phyloP scores from a whole-genome alignment of 1,284 basidiomycete species.

The Peniophora sp. region DNA sequence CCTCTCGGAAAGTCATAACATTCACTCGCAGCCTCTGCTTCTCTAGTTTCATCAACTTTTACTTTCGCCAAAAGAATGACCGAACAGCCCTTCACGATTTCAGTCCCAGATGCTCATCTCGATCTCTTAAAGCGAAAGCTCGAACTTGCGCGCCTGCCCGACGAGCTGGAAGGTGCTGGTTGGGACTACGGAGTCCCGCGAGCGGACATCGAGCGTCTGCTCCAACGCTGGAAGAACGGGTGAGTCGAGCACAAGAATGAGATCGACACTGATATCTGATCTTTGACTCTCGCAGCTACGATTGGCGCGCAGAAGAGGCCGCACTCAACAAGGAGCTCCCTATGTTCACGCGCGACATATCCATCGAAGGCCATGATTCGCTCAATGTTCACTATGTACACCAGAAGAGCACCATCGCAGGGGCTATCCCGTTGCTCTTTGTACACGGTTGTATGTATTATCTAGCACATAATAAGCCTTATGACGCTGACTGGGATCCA shows the following conservation, averaged over 20 bases:
- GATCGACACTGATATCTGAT: no score
- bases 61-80: no score
- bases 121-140: conserved; percentile 23
- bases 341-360: conserved; percentile 33
- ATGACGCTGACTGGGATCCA: not conserved
- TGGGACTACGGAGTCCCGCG: conserved; percentile 34
- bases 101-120: conserved; percentile 23
- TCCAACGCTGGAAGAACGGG: conserved; percentile 27
- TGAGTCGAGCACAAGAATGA: conserved; percentile 16
- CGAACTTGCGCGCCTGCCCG: conserved; percentile 26
- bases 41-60: no score
- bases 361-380: conserved; percentile 25
- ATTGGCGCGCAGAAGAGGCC: conserved; percentile 35
- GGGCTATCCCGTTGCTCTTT: conserved; percentile 38
- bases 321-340: conserved; percentile 31
- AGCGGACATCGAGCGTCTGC: conserved; percentile 29
- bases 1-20: no score
- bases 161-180: conserved; percentile 30
- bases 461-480: not conserved
- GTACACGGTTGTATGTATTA: conserved; percentile 34
- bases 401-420: conserved; percentile 5
- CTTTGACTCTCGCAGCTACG: conserved; percentile 18
- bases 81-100: conserved; percentile 20
- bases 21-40: no score
- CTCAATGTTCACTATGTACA: conserved; percentile 33